Evolutionary conservation across 257 asterid genomes (phyloP).

Genomic region (Solanum pinnatisectum): DNA sequence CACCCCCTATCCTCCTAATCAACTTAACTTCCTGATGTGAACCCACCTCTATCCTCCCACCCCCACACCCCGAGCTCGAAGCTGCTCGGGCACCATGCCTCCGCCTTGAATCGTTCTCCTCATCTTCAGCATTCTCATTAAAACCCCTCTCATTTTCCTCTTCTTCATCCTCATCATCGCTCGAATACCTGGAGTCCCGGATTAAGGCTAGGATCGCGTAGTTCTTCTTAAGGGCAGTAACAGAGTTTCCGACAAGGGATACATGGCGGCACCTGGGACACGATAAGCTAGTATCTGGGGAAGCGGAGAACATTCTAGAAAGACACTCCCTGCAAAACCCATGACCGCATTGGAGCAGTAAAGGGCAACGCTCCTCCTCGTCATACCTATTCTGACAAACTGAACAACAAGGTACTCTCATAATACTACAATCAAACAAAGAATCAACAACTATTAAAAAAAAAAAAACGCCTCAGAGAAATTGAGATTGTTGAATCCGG

Average conservation of each 20-base stretch:
- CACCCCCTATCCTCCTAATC: slow-evolving; percentile 56
- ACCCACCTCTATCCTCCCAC: slow-evolving; percentile 58
- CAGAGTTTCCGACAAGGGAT: slow-evolving; percentile 85
- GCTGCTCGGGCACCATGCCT: slow-evolving; percentile 15
- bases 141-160: slow-evolving; percentile 23
- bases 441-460: neutral
- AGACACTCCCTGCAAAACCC: slow-evolving; percentile 95
- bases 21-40: slow-evolving; percentile 60
- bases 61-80: slow-evolving; percentile 18
- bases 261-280: slow-evolving; percentile 98
- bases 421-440: slow-evolving; percentile 3
- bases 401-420: slow-evolving; percentile 82
- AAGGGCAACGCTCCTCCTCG: slow-evolving; percentile 93
- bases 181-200: slow-evolving; percentile 24
- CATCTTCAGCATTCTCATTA: slow-evolving; percentile 13
- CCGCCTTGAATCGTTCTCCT: neutral
- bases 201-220: slow-evolving; percentile 67
- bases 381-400: slow-evolving; percentile 86
- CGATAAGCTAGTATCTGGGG: slow-evolving; percentile 59
- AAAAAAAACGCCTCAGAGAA: neutral
- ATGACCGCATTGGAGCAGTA: slow-evolving; percentile 97
- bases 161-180: slow-evolving; percentile 66
- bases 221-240: slow-evolving; percentile 72
- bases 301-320: slow-evolving; percentile 69
- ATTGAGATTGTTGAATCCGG: neutral